Base-by-base conservation (phyloP, 371 early-diverging fungal genomes). In the Mucor circinelloides region DNA sequence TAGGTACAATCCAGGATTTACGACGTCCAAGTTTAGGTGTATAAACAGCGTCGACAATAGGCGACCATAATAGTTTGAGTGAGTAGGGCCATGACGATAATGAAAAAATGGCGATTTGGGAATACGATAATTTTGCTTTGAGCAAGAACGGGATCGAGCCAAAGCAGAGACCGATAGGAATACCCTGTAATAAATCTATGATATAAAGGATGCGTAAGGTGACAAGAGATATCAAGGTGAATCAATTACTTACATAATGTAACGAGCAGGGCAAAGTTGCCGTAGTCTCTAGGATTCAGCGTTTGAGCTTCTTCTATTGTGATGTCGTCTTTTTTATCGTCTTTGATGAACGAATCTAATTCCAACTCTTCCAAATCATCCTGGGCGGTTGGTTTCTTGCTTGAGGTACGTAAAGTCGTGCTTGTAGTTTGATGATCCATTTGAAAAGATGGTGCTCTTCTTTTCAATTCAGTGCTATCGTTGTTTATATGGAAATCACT, bases 1-100 rank as follows among this genome's bases (percentile, higher is more conserved):
- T 97, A 10, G 99, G 99, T n/a, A 97, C 89, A 60, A 99, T 98
- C 99, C 99, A 99, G 27, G 94, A 92, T 77, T 98, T 99, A 61
- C 99, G 80, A 12, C 98, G 85, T 6, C 98, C 99, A 48, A 99
- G 68, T 25, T 74, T 78, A 59, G 90, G 88, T 57, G 87, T 85
- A 65, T 92, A 98, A 31, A 92, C 72, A 2, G 95, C 90, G 72
- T 98, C 99, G 12, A 98, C 97, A 28, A 98, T 92, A 8, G 98
- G 98, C 7, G 97, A 97, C 97, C 98, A 98, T 28, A 97, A 79
- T 17, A 98, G 87, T 81, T 91, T 94, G 57, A 94, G 85, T 27
- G 89, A 90, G 68, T 99, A 99, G 3, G 99, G 99, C 85, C 97
- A 99, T 5, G 91, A 89, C 1, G 96, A 93, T 56, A 99, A 78